Conservation (phyloP, 116 monocot genomes). For the Phalaenopsis hybrid region DNA sequence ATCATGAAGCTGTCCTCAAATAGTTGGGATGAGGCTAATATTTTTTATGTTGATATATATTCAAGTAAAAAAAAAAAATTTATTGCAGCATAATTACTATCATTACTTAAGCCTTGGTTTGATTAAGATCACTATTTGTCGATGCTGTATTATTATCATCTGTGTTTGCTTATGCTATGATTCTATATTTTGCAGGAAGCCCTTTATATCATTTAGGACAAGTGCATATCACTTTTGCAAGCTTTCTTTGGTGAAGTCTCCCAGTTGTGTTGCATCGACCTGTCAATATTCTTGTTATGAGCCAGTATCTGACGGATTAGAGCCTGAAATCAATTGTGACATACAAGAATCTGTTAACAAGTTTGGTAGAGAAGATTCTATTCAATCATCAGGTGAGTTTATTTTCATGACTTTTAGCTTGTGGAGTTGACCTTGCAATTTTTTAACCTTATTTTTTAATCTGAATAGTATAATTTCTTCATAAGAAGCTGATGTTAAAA, state of each 20-base stretch:
- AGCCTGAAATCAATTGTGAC: conserved; percentile 6
- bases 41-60: not conserved
- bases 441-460: not conserved
- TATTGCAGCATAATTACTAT: not conserved
- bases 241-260: conserved; percentile 63
- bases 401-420: not conserved
- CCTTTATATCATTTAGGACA: conserved; percentile 53
- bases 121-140: not conserved
- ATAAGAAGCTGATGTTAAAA: not conserved
- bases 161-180: conserved; percentile 10
- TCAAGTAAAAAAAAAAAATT: not conserved
- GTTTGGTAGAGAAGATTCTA: not conserved
- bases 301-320: not conserved
- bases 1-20: not conserved
- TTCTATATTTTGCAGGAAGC: conserved; percentile 40
- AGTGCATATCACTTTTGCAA: conserved; percentile 86
- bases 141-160: conserved; percentile 2
- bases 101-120: not conserved
- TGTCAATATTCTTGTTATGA: not conserved
- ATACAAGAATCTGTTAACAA: conserved; percentile 9
- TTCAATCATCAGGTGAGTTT: conserved; percentile 16
- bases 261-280: conserved; percentile 9
- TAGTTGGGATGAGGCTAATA: not conserved
- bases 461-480: not conserved
- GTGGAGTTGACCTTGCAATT: not conserved